phyloP scores from a whole-genome alignment of 495 filamentous ascomycete genomes.

The Achaetomiella virescens region DNA sequence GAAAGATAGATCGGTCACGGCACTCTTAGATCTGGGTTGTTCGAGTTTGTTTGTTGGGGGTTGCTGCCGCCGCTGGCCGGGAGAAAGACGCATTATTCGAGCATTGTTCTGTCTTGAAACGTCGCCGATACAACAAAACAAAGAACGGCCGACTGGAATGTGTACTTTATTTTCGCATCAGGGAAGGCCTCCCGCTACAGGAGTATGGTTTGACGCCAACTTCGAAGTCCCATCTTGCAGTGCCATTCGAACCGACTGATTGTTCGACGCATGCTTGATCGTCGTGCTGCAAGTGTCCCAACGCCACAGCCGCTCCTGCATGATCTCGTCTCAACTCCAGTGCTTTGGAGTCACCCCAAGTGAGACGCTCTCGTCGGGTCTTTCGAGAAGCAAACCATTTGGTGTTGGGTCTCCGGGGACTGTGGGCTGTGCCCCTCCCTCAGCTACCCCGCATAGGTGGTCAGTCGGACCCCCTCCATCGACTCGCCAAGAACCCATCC shows the following conservation, averaged over 20 bases:
- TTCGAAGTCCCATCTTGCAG: too few species aligned
- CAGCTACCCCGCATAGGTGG: constrained; percentile 7
- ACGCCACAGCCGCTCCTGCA: too few species aligned
- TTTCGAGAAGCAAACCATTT: too few species aligned
- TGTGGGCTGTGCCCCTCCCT: background rate
- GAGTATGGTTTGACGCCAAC: background rate
- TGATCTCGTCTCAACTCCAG: too few species aligned
- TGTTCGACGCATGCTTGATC: too few species aligned
- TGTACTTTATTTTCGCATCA: background rate
- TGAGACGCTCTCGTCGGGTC: too few species aligned
- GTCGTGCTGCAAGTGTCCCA: too few species aligned
- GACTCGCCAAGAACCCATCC: background rate
- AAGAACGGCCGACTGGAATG: constrained; percentile 3
- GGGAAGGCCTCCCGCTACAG: background rate
- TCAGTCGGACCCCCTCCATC: background rate
- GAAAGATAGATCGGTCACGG: background rate
- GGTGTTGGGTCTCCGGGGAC: too few species aligned
- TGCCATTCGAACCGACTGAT: too few species aligned
- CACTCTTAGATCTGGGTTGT: background rate
- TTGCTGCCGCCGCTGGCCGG: background rate
- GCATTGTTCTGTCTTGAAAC: background rate
- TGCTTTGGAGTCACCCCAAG: too few species aligned
- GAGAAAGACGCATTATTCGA: background rate
- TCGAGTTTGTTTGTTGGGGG: background rate
- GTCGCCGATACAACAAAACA: background rate